Percentiles rank a stretch among this genome's conserved stretches.
Conservation (phyloP, 2,329 filamentous ascomycete genomes). For the Daldinia sp. region DNA sequence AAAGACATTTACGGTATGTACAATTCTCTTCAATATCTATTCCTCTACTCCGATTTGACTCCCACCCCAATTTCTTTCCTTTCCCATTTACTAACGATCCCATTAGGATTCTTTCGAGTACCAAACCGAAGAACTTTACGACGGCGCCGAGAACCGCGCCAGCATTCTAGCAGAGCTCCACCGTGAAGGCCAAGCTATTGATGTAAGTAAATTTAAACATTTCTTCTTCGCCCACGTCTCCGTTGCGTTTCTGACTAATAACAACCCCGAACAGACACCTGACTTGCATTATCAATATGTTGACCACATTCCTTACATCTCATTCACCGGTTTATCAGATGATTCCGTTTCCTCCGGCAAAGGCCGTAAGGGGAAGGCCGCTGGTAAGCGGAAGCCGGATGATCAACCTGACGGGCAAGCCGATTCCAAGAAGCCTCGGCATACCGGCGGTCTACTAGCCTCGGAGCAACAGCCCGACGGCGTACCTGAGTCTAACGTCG, state of each 20-base stretch:
- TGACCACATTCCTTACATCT: slow-evolving; percentile 41
- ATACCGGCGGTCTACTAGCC: slow-evolving; percentile 52
- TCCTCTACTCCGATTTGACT: slow-evolving; percentile 2
- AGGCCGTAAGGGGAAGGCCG: slow-evolving; percentile 46
- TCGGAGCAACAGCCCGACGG: slow-evolving; percentile 47
- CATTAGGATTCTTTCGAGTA: slow-evolving; percentile 43
- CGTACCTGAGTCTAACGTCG: slow-evolving; percentile 47
- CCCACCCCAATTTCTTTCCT: not conserved
- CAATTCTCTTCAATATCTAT: slow-evolving; percentile 40
- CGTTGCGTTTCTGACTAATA: not conserved
- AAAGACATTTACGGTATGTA: slow-evolving; percentile 52
- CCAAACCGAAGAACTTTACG: slow-evolving; percentile 42
- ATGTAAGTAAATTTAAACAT: slow-evolving; percentile 40
- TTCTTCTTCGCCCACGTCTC: not conserved
- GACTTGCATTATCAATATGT: slow-evolving; percentile 43
- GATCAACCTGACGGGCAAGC: slow-evolving; percentile 60
- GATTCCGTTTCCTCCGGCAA: slow-evolving; percentile 45
- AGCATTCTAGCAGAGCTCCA: slow-evolving; percentile 42
- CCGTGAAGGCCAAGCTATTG: slow-evolving; percentile 37
- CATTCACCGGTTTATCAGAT: slow-evolving; percentile 46
- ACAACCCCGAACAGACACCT: slow-evolving; percentile 37
- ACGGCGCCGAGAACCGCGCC: slow-evolving; percentile 43
- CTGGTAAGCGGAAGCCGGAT: slow-evolving; percentile 60
- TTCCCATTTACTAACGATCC: slow-evolving; percentile 31
- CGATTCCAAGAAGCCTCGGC: slow-evolving; percentile 58